Conservation (phyloP, 495 filamentous ascomycete species). For the Lineolata rhizophorae region DNA sequence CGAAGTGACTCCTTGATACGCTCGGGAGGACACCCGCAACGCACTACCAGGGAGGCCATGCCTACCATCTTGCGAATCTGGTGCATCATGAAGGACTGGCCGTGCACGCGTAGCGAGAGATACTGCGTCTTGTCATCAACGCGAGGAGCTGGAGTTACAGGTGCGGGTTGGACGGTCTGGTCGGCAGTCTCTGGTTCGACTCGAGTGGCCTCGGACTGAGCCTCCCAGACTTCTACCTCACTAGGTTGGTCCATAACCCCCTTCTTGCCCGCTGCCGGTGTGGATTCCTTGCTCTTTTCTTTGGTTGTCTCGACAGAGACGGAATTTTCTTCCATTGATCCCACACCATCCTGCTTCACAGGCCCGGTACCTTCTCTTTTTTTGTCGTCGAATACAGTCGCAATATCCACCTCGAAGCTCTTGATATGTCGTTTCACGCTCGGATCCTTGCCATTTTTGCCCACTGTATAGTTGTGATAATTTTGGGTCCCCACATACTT, state of each 20-base stretch:
- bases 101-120: slow-evolving; percentile 87
- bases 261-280: neutral
- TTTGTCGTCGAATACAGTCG: no score
- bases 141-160: slow-evolving; percentile 7
- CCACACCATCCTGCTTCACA: no score
- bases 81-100: slow-evolving; percentile 99
- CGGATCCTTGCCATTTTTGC: slow-evolving; percentile 56
- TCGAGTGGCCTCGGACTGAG: no score
- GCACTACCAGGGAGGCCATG: slow-evolving; percentile 65
- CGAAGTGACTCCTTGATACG: slow-evolving; percentile 42
- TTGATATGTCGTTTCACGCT: slow-evolving; percentile 75
- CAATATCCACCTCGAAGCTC: slow-evolving; percentile 52
- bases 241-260: no score
- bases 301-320: slow-evolving; percentile 37
- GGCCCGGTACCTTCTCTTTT: no score
- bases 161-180: no score
- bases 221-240: no score
- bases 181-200: no score
- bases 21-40: slow-evolving; percentile 47
- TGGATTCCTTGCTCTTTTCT: neutral
- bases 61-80: slow-evolving; percentile 98
- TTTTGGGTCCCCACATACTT: slow-evolving; percentile 64
- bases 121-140: slow-evolving; percentile 57
- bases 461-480: slow-evolving; percentile 91
- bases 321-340: no score